Conservation (phyloP, 129 eudicot genomes). For the Logfia minima region DNA sequence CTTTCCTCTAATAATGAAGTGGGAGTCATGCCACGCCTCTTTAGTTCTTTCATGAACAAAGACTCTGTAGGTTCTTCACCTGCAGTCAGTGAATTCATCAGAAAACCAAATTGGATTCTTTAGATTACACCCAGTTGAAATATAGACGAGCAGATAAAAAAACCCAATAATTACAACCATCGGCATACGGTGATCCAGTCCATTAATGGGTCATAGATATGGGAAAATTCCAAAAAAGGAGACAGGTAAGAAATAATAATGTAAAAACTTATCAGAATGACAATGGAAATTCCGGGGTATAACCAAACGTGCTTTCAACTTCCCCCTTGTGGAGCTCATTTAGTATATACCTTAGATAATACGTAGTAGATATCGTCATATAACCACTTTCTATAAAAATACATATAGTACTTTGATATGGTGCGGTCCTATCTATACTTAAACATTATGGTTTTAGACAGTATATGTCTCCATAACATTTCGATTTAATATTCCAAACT, state of each 20-base stretch:
- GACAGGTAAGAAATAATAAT: too few relatives aligned
- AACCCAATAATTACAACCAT: not conserved
- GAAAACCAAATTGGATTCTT: not conserved
- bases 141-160: not conserved
- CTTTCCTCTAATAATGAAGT: constrained; percentile 85
- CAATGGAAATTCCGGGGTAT: not conserved
- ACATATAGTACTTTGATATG: not conserved
- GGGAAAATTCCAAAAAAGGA: not conserved
- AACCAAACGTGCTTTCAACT: constrained; percentile 1
- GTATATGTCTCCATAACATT: not conserved
- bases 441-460: not conserved
- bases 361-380: not conserved
- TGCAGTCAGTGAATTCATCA: constrained; percentile 29
- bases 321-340: constrained; percentile 4
- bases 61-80: constrained; percentile 96
- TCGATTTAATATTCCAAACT: not conserved
- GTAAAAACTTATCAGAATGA: not conserved
- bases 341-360: not conserved
- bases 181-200: constrained; percentile 2
- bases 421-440: not conserved
- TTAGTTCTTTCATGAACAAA: constrained; percentile 89
- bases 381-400: not conserved
- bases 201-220: not conserved
- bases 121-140: not conserved
- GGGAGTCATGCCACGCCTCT: constrained; percentile 82